phyloP scores from a whole-genome alignment of 768 basidiomycete genomes.

The Gelatoporia subvermispora region DNA sequence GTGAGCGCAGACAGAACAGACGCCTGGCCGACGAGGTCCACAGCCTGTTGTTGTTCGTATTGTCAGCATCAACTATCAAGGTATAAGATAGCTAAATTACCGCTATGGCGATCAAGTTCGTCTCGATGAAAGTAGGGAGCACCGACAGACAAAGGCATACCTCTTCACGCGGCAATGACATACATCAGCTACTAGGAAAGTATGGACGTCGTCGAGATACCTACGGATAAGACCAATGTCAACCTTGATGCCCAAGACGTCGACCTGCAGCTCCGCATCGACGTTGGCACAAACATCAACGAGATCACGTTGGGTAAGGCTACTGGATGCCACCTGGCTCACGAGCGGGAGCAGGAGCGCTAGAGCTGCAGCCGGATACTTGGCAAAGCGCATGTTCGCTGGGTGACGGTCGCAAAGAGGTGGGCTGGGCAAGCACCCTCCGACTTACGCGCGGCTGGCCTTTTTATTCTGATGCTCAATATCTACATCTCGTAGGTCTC shows the following conservation, averaged over 20 bases:
- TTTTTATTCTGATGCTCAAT: too few relatives aligned
- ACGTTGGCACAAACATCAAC: constrained; percentile 39
- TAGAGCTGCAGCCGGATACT: too few relatives aligned
- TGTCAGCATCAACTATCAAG: constrained; percentile 18
- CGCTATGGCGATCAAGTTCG: constrained; percentile 24
- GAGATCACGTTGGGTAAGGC: not conserved
- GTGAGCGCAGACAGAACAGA: constrained; percentile 28
- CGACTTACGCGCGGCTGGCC: not conserved
- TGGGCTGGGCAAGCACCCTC: not conserved
- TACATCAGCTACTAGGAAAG: too few relatives aligned
- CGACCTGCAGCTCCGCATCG: constrained; percentile 25
- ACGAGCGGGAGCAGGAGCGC: not conserved
- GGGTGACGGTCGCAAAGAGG: not conserved
- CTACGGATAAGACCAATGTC: constrained; percentile 24
- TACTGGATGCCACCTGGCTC: constrained; percentile 1
- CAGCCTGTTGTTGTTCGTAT: not conserved
- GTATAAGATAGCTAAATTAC: not conserved
- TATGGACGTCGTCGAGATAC: constrained; percentile 18
- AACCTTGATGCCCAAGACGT: constrained; percentile 17
- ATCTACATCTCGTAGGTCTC: too few relatives aligned
- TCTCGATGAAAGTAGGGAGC: constrained; percentile 30
- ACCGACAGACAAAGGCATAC: constrained; percentile 40
- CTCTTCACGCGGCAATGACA: constrained; percentile 19
- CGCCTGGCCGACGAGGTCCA: constrained; percentile 23
- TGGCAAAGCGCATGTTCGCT: not conserved